Conservation (phyloP, 2,329 filamentous ascomycete genomes). For the Mariannaea elegans region DNA sequence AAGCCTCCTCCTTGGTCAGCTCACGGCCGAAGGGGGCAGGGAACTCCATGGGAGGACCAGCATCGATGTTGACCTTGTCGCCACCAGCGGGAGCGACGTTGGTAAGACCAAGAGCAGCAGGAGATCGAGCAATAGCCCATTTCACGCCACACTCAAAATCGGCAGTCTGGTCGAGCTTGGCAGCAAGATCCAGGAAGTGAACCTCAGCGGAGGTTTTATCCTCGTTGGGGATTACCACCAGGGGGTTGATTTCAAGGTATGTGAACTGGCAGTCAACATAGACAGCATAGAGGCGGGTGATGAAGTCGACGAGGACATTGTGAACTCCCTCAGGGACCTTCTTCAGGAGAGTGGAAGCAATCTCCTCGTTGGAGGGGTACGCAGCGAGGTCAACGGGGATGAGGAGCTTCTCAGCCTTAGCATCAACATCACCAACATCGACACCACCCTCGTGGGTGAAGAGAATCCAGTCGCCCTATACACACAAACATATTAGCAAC, state of each 20-base stretch:
- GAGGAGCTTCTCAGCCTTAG: constrained; percentile 97
- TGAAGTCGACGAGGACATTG: constrained; percentile 99
- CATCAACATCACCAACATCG: constrained; percentile 98
- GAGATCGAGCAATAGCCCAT: constrained; percentile 95
- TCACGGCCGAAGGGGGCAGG: constrained; percentile 98
- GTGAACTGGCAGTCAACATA: constrained; percentile 99
- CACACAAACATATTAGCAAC: constrained; percentile 34
- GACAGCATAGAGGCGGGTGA: constrained; percentile 96
- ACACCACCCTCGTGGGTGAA: constrained; percentile 99
- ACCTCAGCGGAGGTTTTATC: constrained; percentile 92
- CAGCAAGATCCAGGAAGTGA: constrained; percentile 97
- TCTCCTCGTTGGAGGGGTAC: constrained; percentile 96
- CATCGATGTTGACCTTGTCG: constrained; percentile 89
- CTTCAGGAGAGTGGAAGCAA: constrained; percentile 83
- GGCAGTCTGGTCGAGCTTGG: constrained; percentile 98
- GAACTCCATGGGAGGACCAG: constrained; percentile 98
- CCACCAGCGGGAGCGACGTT: constrained; percentile 68
- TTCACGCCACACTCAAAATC: constrained; percentile 99
- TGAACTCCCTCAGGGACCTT: constrained; percentile 96
- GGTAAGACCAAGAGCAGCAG: constrained; percentile 86
- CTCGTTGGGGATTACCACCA: constrained; percentile 96
- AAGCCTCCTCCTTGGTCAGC: constrained; percentile 98
- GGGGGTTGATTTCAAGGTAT: constrained; percentile 99
- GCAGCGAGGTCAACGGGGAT: constrained; percentile 94
- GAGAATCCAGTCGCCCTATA: constrained; percentile 97